Percentiles rank a stretch among this genome's conserved stretches.
Evolutionary conservation across 2,329 filamentous ascomycete genomes (phyloP).

Genomic region (Aspergillus uvarum): DNA sequence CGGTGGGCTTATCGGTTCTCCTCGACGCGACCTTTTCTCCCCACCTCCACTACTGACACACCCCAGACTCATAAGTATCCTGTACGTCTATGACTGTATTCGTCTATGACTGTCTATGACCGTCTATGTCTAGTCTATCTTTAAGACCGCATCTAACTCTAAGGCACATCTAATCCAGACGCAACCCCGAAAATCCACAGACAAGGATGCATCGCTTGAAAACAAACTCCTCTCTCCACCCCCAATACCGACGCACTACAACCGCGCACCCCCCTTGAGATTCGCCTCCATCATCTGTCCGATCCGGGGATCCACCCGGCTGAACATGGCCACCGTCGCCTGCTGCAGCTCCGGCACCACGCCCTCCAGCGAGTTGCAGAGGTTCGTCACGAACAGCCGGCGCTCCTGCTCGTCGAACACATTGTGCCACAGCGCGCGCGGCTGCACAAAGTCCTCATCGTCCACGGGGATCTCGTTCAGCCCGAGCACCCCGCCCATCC

Average conservation of each 20-base stretch:
- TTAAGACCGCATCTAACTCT: too few species aligned
- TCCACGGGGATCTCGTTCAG: constrained; percentile 26
- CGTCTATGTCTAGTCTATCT: too few species aligned
- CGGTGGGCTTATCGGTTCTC: not conserved
- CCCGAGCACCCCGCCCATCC: constrained; percentile 22
- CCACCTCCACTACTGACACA: too few species aligned
- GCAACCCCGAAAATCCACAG: too few species aligned
- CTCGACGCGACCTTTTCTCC: not conserved
- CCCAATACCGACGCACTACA: not conserved
- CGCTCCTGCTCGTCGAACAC: constrained; percentile 29
- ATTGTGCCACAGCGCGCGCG: constrained; percentile 30
- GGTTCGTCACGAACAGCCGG: constrained; percentile 23
- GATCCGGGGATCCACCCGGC: constrained; percentile 23
- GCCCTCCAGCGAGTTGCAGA: constrained; percentile 24
- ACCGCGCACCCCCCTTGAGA: constrained; percentile 8
- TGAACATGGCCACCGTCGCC: constrained; percentile 22
- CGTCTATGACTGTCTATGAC: not conserved
- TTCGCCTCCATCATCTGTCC: constrained; percentile 19
- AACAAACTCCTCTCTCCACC: not conserved
- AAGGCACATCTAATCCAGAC: too few species aligned
- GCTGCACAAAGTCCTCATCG: constrained; percentile 34
- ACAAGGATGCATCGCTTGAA: not conserved
- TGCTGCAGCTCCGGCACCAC: constrained; percentile 21
- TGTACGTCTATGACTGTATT: not conserved
- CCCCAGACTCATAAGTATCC: too few species aligned